Percentiles rank a stretch among this genome's conserved stretches.
Conservation (phyloP, 352 stramenopile species). For the Phytophthora pseudosyringae region DNA sequence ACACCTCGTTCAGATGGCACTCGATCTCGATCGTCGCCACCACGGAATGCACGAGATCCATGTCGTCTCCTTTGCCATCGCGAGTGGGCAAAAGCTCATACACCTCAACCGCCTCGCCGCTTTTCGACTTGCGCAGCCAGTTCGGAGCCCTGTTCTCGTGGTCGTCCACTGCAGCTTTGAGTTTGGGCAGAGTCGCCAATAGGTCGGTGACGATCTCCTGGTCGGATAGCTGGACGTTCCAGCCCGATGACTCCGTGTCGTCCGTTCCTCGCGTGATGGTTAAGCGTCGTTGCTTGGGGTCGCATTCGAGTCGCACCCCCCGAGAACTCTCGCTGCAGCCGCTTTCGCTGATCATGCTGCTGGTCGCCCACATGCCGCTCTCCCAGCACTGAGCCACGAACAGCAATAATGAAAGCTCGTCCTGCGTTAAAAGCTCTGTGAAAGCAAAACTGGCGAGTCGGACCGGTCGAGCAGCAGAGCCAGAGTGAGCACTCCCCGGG, state of each 20-base stretch:
- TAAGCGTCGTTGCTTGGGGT: slow-evolving; percentile 27
- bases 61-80: slow-evolving; percentile 44
- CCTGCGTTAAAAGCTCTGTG: slow-evolving; percentile 9
- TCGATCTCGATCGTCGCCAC: slow-evolving; percentile 56
- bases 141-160: slow-evolving; percentile 38
- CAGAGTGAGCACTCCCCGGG: slow-evolving; percentile 14
- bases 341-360: slow-evolving; percentile 43
- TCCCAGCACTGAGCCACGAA: slow-evolving; percentile 1
- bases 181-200: slow-evolving; percentile 50
- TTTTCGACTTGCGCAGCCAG: slow-evolving; percentile 56
- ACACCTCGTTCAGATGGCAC: slow-evolving; percentile 69
- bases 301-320: slow-evolving; percentile 28
- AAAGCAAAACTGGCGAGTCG: slow-evolving; percentile 32
- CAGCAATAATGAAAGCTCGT: slow-evolving; percentile 15
- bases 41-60: slow-evolving; percentile 61
- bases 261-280: slow-evolving; percentile 29
- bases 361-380: slow-evolving; percentile 38
- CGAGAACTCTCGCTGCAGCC: slow-evolving; percentile 35
- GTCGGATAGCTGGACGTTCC: slow-evolving; percentile 40
- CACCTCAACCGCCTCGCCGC: slow-evolving; percentile 50
- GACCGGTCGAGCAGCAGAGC: slow-evolving; percentile 21
- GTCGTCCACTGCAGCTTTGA: slow-evolving; percentile 48
- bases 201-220: slow-evolving; percentile 51
- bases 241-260: slow-evolving; percentile 14
- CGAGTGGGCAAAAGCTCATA: slow-evolving; percentile 50